These are phyloP conservation scores for Rhodotorula paludigena DNA, from an alignment of 768 basidiomycete species.

Conservation along the genomic window DNA sequence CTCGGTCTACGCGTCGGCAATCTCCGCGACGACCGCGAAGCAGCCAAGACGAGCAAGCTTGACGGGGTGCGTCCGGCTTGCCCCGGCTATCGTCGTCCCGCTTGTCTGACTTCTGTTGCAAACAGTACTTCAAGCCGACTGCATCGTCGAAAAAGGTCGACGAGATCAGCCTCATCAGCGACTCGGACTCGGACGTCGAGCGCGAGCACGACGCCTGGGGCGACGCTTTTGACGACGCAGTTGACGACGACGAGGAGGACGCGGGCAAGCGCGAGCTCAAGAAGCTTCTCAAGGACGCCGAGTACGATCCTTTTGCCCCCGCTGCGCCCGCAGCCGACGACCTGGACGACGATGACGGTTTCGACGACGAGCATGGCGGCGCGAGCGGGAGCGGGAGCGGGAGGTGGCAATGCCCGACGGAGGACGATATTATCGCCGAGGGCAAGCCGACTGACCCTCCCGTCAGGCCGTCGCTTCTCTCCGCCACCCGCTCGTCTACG, in stretches of 20 bases:
- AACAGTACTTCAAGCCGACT: not conserved
- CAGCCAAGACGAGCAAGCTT: slow-evolving; percentile 25
- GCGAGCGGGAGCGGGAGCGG: slow-evolving; percentile 2
- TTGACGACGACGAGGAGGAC: slow-evolving; percentile 7
- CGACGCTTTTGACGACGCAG: slow-evolving; percentile 5
- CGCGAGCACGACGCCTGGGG: not conserved
- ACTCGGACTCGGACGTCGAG: slow-evolving; percentile 14
- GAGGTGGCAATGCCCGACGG: slow-evolving; percentile 5
- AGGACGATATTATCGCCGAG: not conserved
- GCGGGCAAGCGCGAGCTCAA: slow-evolving; percentile 9
- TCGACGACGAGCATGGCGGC: not conserved
- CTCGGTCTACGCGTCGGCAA: slow-evolving; percentile 86
- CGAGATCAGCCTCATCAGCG: slow-evolving; percentile 6
- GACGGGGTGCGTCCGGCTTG: slow-evolving; percentile 16
- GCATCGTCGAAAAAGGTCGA: slow-evolving; percentile 8
- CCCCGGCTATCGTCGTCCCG: not conserved
- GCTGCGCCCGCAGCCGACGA: not conserved
- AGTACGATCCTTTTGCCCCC: not conserved
- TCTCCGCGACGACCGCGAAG: slow-evolving; percentile 61
- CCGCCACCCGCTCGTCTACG: too few relatives aligned
- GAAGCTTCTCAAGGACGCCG: slow-evolving; percentile 8
- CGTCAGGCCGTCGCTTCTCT: not conserved
- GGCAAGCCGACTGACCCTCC: not conserved
- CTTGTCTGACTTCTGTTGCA: not conserved
- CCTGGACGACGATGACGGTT: not conserved